Conservation (phyloP, 73 alveolate genomes). For the Paramecium biaurelia region DNA sequence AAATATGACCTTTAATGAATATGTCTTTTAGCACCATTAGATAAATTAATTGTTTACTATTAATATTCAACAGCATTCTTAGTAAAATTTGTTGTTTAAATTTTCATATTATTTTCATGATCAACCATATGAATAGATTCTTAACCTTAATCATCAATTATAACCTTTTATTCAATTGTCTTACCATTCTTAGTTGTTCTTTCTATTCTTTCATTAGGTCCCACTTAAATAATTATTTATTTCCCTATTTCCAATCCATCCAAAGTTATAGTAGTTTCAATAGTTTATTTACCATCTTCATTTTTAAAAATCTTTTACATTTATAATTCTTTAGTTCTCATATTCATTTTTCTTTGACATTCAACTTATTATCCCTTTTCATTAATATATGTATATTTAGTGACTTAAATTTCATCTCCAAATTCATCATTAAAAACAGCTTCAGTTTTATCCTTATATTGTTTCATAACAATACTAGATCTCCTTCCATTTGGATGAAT, state of each 20-base stretch:
- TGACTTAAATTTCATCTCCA: slow-evolving; percentile 37
- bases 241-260: slow-evolving; percentile 28
- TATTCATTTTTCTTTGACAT: slow-evolving; percentile 15
- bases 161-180: background rate
- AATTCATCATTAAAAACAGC: background rate
- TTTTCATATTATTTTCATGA: background rate
- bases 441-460: slow-evolving; percentile 30
- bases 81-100: slow-evolving; percentile 11
- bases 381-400: slow-evolving; percentile 26
- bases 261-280: background rate
- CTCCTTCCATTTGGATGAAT: slow-evolving; percentile 12
- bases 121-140: background rate
- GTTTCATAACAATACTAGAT: background rate
- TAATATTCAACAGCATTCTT: slow-evolving; percentile 38
- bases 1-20: slow-evolving; percentile 4
- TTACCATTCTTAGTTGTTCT: background rate
- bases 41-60: background rate
- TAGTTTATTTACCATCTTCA: slow-evolving; percentile 31
- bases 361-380: slow-evolving; percentile 2
- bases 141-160: slow-evolving; percentile 19
- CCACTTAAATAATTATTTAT: background rate
- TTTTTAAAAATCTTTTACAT: background rate
- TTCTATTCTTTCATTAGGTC: slow-evolving; percentile 34
- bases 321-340: slow-evolving; percentile 17
- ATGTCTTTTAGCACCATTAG: slow-evolving; percentile 47